Base-by-base conservation (phyloP, 495 filamentous ascomycete genomes). In the Extremus antarcticus region DNA sequence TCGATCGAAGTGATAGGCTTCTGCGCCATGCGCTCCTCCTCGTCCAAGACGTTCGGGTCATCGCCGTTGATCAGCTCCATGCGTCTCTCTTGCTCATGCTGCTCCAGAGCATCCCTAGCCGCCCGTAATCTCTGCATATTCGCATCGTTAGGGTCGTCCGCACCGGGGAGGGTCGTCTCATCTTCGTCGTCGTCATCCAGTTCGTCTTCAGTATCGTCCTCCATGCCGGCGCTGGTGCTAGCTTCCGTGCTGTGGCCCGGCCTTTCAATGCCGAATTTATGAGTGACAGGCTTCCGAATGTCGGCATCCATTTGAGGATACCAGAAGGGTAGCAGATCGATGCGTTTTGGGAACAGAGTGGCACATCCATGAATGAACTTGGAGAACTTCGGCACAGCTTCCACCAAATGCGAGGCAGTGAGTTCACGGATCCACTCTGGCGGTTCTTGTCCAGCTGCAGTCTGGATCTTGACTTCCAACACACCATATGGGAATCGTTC, bases 321-420 rank as follows among this genome's bases (percentile, higher is more conserved):
- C 92, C 92, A 99, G 76, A 85, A 99, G 2, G 92, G 92, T 2
- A 97, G 78, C 1, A 99, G 79, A 25, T 95, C 74, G 67, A 97
- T 97, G 45, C 85, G 82, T 25, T 83, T 77, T 0, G 90, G 91
- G 69, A 95, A 92, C 19, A 97, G 68, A 0, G 80, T 87, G 9
- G 91, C 88, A 0, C 82, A 86, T 48, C 92, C 92, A 68, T 99
- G 92, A 56, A 99, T 99, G 70, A 97, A 99, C 72, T 99, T 99
- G 62, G 89, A 95, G 74, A 95, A 99, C 66, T 99, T 99, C 49
- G 92, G 92, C 1, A 97, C 90, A 0, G 94, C 92, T 68, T 99
- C 92, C 15, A 99, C 92, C 22, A 99, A 78, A 68, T 99, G 92
- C 61, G 86, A 92, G 16, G 88, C 78, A 21, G 87, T 92, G 41